phyloP scores from a whole-genome alignment of 306 rosid species.

The Ochetophila trinervis region DNA sequence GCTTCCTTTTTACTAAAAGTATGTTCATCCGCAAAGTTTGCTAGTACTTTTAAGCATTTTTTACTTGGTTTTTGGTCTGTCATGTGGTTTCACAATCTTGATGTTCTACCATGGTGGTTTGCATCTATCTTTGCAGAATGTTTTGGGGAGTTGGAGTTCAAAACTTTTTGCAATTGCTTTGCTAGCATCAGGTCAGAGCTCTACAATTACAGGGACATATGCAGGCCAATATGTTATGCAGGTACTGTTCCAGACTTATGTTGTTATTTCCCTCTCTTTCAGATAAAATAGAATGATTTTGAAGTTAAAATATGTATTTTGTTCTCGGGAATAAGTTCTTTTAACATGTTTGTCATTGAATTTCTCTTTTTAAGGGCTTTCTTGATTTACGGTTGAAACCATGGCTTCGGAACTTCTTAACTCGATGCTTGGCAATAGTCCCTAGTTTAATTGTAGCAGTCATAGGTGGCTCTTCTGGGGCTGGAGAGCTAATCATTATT shows the following conservation, averaged over 20 bases:
- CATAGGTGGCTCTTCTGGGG: conserved; percentile 93
- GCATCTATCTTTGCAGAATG: conserved; percentile 51
- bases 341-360: not conserved
- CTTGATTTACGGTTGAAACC: conserved; percentile 73
- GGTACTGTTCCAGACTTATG: conserved; percentile 33
- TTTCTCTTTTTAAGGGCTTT: conserved; percentile 59
- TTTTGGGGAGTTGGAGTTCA: conserved; percentile 95
- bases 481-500: conserved; percentile 86
- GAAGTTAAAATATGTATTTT: not conserved
- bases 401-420: conserved; percentile 83
- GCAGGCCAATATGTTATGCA: conserved; percentile 99
- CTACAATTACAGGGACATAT: conserved; percentile 97
- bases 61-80: conserved; percentile 5
- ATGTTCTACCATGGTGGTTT: not conserved
- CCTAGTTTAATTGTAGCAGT: conserved; percentile 86
- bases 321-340: conserved; percentile 5
- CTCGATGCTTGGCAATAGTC: conserved; percentile 87
- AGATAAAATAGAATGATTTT: not conserved
- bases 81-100: not conserved
- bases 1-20: conserved; percentile 87
- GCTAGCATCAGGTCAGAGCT: conserved; percentile 98
- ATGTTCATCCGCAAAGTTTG: conserved; percentile 28
- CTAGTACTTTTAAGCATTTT: not conserved
- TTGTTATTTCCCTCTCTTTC: not conserved
- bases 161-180: conserved; percentile 88